Evolutionary conservation across 2,329 filamentous ascomycete species (phyloP).

Genomic region (Gnomoniopsis sp.): DNA sequence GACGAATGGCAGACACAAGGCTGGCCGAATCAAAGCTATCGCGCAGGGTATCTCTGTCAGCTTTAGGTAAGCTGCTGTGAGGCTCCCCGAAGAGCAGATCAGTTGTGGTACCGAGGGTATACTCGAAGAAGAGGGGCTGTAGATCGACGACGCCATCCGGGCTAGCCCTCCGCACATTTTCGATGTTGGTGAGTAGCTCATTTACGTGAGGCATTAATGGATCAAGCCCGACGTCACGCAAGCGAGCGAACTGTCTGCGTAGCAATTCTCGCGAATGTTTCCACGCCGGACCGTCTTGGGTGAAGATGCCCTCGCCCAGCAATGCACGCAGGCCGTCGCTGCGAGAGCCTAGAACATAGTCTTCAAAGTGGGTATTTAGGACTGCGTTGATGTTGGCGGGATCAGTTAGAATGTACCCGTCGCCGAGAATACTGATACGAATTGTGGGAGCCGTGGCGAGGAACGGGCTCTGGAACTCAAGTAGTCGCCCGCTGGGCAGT

Average conservation of each 20-base stretch:
- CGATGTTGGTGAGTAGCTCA: neutral
- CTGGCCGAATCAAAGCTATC: constrained; percentile 23
- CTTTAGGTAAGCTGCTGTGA: constrained; percentile 18
- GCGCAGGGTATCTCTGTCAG: constrained; percentile 16
- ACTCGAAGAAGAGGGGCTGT: constrained; percentile 23
- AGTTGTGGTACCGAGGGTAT: constrained; percentile 23
- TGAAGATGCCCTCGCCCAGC: constrained; percentile 33
- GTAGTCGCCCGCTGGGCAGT: constrained; percentile 7
- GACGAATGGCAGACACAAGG: constrained; percentile 13
- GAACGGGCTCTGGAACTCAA: constrained; percentile 18
- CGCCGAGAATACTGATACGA: constrained; percentile 17
- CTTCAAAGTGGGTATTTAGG: constrained; percentile 25
- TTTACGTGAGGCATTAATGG: constrained; percentile 5
- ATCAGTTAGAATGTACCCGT: constrained; percentile 20
- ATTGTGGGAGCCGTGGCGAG: constrained; percentile 16
- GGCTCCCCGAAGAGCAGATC: constrained; percentile 24
- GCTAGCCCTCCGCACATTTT: neutral
- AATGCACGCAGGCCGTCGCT: constrained; percentile 23
- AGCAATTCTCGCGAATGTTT: constrained; percentile 28
- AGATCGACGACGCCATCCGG: constrained; percentile 19
- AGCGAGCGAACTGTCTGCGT: constrained; percentile 24
- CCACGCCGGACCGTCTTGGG: constrained; percentile 30
- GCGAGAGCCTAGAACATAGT: constrained; percentile 27
- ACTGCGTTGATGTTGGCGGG: constrained; percentile 29
- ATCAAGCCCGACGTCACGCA: constrained; percentile 11